Base-by-base conservation (phyloP, 805 yeast species). In the Blastobotrys terrestris region DNA sequence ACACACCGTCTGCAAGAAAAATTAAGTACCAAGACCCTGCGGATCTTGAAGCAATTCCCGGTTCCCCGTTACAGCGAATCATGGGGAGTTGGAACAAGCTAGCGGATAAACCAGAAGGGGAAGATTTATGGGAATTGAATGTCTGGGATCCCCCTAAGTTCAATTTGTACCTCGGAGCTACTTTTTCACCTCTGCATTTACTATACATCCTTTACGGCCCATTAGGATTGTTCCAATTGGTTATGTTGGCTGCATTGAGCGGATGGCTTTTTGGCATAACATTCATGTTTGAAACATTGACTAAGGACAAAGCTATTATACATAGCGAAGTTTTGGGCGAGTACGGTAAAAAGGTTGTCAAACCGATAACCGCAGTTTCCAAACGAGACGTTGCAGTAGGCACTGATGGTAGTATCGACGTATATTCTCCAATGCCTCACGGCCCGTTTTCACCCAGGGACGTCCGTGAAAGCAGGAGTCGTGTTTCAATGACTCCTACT, bases 131-230 rank as follows among this genome's bases (percentile, higher is more conserved):
- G 80, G 77, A 79, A 53, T 64, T 86, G 43, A 69, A 68, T 16
- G 77, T 84, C 48, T 86, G 95, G 95, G 72, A 73, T 44, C 92
- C 92, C 0, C 75, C 84, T 0, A 72, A 72, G 56, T 82, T 84
- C 63, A 74, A 74, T 31, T 69, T 84, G 3, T 67, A 72, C 47
- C 58, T 85, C 1, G 73, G 78, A 26, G 71, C 79, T 2, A 66
- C 78, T 1, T 81, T 81, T 56, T 81, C 87, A 5, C 94, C 95
- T 0, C 62, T 81, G 7, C 77, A 75, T 47, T 57, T 79, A 6
- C 50, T 74, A 2, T 67, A 77, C n/a, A 66, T 80, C 51, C 67
- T 72, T 55, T 55, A 69, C 19, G 58, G 71, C 0, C 67, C 72
- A 0, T 72, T 71, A 1, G 60, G 75, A 1, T 22, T 76, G 1